phyloP scores from a whole-genome alignment of 2,329 filamentous ascomycete species.

The Bimuria novae-zelandiae region DNA sequence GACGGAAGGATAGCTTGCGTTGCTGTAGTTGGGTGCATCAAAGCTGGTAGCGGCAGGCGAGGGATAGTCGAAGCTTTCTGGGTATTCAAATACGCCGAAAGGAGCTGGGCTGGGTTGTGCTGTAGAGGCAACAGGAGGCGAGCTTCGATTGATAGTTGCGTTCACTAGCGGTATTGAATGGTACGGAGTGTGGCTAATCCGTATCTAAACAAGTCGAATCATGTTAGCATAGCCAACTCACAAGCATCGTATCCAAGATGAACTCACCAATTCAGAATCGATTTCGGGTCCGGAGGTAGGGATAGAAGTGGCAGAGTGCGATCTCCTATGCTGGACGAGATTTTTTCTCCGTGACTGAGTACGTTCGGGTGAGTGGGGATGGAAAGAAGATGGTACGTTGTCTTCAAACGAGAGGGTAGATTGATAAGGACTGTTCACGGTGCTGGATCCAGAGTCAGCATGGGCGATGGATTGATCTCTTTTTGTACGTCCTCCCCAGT shows the following conservation, averaged over 20 bases:
- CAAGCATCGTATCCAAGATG: not conserved
- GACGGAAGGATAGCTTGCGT: slow-evolving; percentile 18
- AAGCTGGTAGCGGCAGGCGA: slow-evolving; percentile 24
- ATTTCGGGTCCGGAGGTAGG: slow-evolving; percentile 28
- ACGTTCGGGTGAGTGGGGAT: slow-evolving; percentile 22
- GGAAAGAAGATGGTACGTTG: slow-evolving; percentile 24
- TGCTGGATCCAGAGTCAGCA: slow-evolving; percentile 30
- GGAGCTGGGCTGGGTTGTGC: slow-evolving; percentile 15
- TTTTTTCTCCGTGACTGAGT: slow-evolving; percentile 13
- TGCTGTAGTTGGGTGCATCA: slow-evolving; percentile 21
- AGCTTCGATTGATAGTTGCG: slow-evolving; percentile 20
- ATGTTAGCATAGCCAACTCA: not conserved
- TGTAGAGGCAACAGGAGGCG: slow-evolving; percentile 14
- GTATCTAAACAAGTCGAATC: not conserved
- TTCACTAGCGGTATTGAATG: slow-evolving; percentile 18
- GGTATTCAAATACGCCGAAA: slow-evolving; percentile 24
- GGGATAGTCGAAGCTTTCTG: slow-evolving; percentile 28
- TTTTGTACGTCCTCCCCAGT: slow-evolving; percentile 76
- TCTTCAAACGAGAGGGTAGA: slow-evolving; percentile 37
- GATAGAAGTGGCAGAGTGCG: slow-evolving; percentile 28
- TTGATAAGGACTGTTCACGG: slow-evolving; percentile 35
- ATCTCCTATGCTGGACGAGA: slow-evolving; percentile 27
- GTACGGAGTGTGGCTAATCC: slow-evolving; percentile 20
- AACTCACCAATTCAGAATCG: slow-evolving; percentile 32
- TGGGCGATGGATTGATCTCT: slow-evolving; percentile 56